Conservation (phyloP, 139 green algal species). For the Zygnema cylindricum region DNA sequence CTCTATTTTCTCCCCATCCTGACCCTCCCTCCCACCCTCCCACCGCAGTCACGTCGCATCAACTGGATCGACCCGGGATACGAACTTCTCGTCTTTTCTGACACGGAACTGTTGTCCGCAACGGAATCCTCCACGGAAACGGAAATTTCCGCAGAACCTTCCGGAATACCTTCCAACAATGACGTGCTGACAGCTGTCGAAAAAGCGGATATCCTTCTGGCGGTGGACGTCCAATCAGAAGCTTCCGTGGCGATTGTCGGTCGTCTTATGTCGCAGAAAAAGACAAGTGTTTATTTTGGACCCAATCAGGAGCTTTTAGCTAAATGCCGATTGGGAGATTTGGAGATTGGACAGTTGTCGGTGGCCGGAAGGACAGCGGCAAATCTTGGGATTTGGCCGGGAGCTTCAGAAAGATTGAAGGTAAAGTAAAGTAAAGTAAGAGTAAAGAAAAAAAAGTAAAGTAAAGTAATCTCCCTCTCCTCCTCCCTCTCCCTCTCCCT, state of each 20-base stretch:
- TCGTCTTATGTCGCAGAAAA: background rate
- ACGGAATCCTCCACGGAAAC: background rate
- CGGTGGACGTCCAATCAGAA: conserved; percentile 17
- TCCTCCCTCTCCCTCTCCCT: too few species aligned
- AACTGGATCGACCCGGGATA: conserved; percentile 45
- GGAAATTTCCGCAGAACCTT: too few species aligned
- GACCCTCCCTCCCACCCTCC: too few species aligned
- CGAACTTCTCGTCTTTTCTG: conserved; percentile 38
- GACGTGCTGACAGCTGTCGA: conserved; percentile 12
- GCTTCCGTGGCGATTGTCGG: conserved; percentile 7
- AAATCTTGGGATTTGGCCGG: conserved; percentile 7
- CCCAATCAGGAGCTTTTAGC: background rate
- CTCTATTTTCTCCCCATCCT: too few species aligned
- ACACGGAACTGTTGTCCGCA: background rate
- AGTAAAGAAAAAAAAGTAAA: too few species aligned
- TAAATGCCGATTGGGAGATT: conserved; percentile 1
- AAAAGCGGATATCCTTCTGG: conserved; percentile 43
- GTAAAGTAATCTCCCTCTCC: too few species aligned
- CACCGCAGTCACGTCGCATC: conserved; percentile 29
- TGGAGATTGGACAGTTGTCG: conserved; percentile 20
- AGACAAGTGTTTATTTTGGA: conserved; percentile 13
- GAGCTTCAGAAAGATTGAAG: conserved; percentile 6
- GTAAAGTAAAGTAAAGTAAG: too few species aligned
- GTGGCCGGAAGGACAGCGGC: background rate
- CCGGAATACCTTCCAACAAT: too few species aligned